Evolutionary conservation across 2,329 filamentous ascomycete species (phyloP).

Genomic region (Fusarium mangiferae): DNA sequence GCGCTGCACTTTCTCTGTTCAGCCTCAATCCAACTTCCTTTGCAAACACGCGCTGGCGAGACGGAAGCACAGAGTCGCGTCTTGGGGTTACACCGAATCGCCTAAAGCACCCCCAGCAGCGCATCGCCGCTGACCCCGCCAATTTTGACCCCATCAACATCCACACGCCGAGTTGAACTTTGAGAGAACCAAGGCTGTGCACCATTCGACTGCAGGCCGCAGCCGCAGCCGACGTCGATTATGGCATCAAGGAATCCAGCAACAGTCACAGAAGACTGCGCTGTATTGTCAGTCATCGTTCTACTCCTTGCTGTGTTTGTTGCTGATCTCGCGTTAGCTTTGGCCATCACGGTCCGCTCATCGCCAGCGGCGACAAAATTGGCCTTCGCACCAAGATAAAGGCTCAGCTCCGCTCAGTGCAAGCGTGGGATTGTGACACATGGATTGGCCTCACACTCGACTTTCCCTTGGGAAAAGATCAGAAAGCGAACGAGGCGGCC

Average conservation of each 20-base stretch:
- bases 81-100: background rate
- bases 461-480: background rate
- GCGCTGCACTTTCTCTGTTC: background rate
- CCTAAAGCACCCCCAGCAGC: background rate
- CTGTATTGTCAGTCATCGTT: background rate
- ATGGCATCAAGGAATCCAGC: background rate
- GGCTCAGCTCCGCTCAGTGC: background rate
- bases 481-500: background rate
- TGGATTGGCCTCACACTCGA: background rate
- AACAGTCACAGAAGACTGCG: background rate
- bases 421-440: background rate
- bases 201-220: background rate
- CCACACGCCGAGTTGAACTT: background rate
- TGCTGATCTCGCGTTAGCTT: background rate
- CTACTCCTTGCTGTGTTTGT: background rate
- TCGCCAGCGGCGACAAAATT: background rate
- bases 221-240: too few relatives aligned
- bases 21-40: background rate
- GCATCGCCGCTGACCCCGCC: background rate
- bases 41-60: background rate
- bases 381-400: background rate
- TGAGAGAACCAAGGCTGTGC: background rate
- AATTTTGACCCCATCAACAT: background rate
- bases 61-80: background rate
- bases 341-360: conserved; percentile 1